Conservation (phyloP, 169 alveolate genomes). For the Neospora caninum region DNA sequence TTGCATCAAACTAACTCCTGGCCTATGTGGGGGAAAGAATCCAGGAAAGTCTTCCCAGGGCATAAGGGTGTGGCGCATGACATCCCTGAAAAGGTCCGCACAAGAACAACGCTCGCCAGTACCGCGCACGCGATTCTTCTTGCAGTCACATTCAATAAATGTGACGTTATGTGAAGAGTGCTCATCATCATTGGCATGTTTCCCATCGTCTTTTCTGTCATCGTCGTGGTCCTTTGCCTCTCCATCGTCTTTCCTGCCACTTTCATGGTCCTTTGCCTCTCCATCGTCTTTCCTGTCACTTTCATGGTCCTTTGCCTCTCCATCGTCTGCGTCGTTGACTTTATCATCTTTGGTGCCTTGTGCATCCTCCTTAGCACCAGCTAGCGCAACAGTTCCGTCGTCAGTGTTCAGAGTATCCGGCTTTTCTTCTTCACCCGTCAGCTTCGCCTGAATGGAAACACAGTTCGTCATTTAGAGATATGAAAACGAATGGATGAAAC, state of each 20-base stretch:
- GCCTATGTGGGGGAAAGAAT: not conserved
- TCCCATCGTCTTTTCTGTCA: not conserved
- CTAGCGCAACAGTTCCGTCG: not conserved
- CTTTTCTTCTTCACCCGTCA: not conserved
- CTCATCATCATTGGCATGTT: not conserved
- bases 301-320: not conserved
- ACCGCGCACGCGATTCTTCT: not conserved
- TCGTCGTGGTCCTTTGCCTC: not conserved
- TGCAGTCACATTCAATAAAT: not conserved
- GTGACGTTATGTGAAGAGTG: not conserved
- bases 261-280: not conserved
- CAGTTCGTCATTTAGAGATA: not conserved
- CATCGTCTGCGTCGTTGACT: not conserved
- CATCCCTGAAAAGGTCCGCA: not conserved
- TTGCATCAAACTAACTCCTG: not conserved
- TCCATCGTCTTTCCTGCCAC: not conserved
- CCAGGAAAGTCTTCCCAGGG: not conserved
- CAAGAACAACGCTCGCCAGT: not conserved
- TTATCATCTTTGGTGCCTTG: not conserved
- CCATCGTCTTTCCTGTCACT: not conserved
- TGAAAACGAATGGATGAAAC: no score
- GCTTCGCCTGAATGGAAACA: not conserved
- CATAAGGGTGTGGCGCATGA: not conserved
- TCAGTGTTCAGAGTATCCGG: no score
- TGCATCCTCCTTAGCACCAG: not conserved